Conservation (phyloP, 78 protist genomes). For the Dictyostelium firmibasis region DNA sequence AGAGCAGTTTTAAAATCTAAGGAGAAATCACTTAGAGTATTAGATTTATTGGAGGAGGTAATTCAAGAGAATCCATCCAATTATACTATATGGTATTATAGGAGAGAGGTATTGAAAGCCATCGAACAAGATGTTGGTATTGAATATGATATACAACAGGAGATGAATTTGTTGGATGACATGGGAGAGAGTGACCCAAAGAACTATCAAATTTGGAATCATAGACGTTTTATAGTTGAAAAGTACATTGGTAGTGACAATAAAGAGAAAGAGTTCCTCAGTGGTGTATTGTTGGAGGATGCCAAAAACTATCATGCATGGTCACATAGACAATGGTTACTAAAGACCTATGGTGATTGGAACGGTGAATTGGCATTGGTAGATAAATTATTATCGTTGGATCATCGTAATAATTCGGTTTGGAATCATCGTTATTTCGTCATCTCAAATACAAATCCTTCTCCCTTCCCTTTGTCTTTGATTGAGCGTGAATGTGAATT, state of each 20-base stretch:
- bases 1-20: constrained; percentile 86
- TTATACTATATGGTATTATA: constrained; percentile 93
- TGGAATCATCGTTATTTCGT: constrained; percentile 96
- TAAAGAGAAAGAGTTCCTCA: constrained; percentile 82
- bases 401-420: constrained; percentile 95
- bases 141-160: constrained; percentile 83
- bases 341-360: constrained; percentile 40
- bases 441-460: neutral
- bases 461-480: neutral
- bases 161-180: constrained; percentile 35
- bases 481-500: constrained; percentile 37
- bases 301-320: constrained; percentile 98
- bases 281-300: constrained; percentile 79
- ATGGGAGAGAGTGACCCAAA: constrained; percentile 82
- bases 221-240: constrained; percentile 86
- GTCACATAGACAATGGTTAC: constrained; percentile 88
- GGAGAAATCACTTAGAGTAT: constrained; percentile 83
- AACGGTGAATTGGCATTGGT: constrained; percentile 83
- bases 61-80: constrained; percentile 91
- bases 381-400: constrained; percentile 80
- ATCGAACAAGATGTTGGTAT: constrained; percentile 23
- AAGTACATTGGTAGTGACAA: constrained; percentile 13
- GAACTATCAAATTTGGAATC: constrained; percentile 97
- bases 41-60: constrained; percentile 83
- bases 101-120: constrained; percentile 69